phyloP scores from a whole-genome alignment of 2,329 filamentous ascomycete genomes.

The Fusarium caatingaense region DNA sequence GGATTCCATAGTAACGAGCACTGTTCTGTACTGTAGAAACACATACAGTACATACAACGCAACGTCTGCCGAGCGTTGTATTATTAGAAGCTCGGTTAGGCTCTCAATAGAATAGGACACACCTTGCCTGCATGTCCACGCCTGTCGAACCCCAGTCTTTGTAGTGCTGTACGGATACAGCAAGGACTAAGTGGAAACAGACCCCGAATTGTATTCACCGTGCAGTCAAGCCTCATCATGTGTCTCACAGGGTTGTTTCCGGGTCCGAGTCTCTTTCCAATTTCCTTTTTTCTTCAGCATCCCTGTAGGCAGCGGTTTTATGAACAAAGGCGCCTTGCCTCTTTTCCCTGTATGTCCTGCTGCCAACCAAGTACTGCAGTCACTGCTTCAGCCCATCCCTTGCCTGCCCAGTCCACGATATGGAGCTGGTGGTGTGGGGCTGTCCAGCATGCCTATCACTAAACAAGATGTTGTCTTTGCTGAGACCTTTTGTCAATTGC shows the following conservation, averaged over 20 bases:
- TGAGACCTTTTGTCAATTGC: conserved; percentile 6
- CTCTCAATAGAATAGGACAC: conserved; percentile 13
- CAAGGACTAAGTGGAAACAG: background rate
- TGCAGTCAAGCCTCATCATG: conserved; percentile 9
- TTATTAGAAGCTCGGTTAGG: conserved; percentile 21
- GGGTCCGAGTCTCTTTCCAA: background rate
- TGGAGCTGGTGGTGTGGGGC: conserved; percentile 16
- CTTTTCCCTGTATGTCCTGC: background rate
- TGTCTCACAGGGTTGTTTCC: conserved; percentile 4
- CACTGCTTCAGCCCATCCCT: background rate
- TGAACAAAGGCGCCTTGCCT: background rate
- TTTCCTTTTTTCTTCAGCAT: conserved; percentile 17
- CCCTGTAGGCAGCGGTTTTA: background rate
- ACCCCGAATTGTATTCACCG: background rate
- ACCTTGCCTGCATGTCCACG: background rate
- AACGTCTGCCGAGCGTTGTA: conserved; percentile 11
- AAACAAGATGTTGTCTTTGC: background rate
- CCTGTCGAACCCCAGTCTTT: background rate
- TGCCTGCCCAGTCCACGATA: background rate
- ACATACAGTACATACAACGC: background rate
- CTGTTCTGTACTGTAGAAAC: conserved; percentile 1
- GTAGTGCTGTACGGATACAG: background rate
- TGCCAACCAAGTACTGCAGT: background rate
- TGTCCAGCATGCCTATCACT: background rate
- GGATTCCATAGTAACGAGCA: background rate